phyloP scores from a whole-genome alignment of 495 filamentous ascomycete species.

The Neurospora discreta region DNA sequence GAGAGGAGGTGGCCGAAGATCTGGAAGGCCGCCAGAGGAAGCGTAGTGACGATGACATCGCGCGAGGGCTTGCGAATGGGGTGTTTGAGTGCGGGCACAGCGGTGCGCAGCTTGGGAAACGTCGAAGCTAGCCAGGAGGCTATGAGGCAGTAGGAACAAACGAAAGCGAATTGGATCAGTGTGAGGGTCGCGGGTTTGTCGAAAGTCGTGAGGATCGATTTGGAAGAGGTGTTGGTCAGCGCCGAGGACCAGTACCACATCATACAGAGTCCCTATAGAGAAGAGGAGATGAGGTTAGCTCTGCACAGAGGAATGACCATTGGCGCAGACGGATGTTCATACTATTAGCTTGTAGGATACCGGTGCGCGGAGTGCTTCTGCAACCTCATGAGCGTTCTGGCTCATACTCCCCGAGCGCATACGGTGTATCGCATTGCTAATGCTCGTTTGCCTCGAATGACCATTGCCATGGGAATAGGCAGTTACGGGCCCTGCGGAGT shows the following conservation, averaged over 20 bases:
- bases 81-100: constrained; percentile 68
- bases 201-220: constrained; percentile 90
- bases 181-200: constrained; percentile 89
- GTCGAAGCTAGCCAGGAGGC: constrained; percentile 59
- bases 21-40: constrained; percentile 87
- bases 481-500: constrained; percentile 21
- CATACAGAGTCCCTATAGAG: constrained; percentile 58
- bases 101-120: constrained; percentile 54
- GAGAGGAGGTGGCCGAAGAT: constrained; percentile 87
- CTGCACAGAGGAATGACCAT: not conserved
- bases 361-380: constrained; percentile 80
- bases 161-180: constrained; percentile 88
- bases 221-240: constrained; percentile 93
- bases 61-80: constrained; percentile 71
- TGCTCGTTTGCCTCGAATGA: constrained; percentile 68
- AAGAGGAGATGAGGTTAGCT: not conserved
- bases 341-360: constrained; percentile 60
- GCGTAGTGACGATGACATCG: constrained; percentile 75
- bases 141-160: constrained; percentile 76
- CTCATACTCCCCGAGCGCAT: constrained; percentile 75
- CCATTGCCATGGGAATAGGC: constrained; percentile 6
- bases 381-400: constrained; percentile 87
- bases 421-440: constrained; percentile 72
- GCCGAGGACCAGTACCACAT: constrained; percentile 93
- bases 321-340: constrained; percentile 15